Percentiles rank a stretch among this genome's conserved stretches.
phyloP scores from a whole-genome alignment of 371 early-diverging fungal species.

The Dichotomocladium elegans region DNA sequence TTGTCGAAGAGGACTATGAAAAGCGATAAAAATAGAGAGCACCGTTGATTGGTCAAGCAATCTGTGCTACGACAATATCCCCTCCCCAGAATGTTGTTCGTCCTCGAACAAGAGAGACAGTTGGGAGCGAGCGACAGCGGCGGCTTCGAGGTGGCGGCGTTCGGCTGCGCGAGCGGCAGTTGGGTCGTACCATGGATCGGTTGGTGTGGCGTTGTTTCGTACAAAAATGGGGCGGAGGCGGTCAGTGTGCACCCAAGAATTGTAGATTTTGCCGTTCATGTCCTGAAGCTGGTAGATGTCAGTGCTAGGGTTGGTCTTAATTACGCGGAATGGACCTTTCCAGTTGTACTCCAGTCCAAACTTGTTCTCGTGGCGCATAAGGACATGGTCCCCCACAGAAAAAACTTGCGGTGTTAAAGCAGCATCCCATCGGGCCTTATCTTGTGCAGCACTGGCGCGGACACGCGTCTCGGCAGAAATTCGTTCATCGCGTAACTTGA shows the following conservation, averaged over 20 bases:
- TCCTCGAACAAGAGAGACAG: neutral
- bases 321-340: constrained; percentile 5
- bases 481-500: neutral
- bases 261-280: neutral
- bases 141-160: neutral
- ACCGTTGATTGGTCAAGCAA: too few relatives aligned
- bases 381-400: constrained; percentile 9
- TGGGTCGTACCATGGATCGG: neutral
- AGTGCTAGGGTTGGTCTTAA: neutral
- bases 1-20: too few relatives aligned
- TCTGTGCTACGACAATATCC: constrained; percentile 1
- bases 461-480: neutral
- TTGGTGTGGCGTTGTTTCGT: neutral
- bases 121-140: too few relatives aligned
- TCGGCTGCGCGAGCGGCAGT: neutral
- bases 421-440: constrained; percentile 5
- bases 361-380: constrained; percentile 2
- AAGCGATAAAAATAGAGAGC: too few relatives aligned
- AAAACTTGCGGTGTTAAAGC: neutral
- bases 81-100: neutral
- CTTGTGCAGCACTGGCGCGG: neutral
- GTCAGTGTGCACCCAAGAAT: constrained; percentile 3
- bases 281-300: constrained; percentile 4
- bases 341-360: constrained; percentile 8
- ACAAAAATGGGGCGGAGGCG: neutral